Evolutionary conservation across 805 yeast species (phyloP), one percentile per base, ranked within the genome.

Genomic region (Lipomyces mesembrius): DNA sequence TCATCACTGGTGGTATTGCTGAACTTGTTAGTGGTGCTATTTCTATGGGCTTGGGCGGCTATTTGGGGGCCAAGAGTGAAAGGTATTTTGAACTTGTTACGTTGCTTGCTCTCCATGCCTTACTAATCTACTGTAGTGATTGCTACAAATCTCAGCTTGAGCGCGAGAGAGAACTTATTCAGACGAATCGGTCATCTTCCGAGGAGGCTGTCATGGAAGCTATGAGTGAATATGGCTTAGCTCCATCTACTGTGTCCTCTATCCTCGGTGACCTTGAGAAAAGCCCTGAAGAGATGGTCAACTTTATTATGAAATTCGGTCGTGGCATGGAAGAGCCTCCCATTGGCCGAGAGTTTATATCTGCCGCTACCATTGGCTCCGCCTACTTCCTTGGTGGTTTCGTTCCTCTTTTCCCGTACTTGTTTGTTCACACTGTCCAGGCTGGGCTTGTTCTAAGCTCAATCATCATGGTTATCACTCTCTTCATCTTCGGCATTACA

Each of bases 11-110:
- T 83, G 99, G 98, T 29, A 86, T 94, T 84, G 98, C 98, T 9
- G 99, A 94, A 81, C 85, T 94, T 72, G 96, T 94, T 2, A 90
- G 97, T 5, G 99, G 99, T 59, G 96, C 98, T 57, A 93, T 94
- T 62, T 90, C 97, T 35, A 94, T 94, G 99, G 98, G 99, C 8
- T 85, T 94, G 63, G 99, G 99, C 66, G 99, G 99, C 37, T 94
- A 86, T 78, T 82, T 94, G 64, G 99, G 98, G 37, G 99, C 99
- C 55, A 89, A 89, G 77, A 87, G 93, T 14, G 99, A 94, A 80
- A 80, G 49, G 49, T n/a, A 43, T n/a, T 5, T 43, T 6, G 14
- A 12, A n/a, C 22, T 12, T 5, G 14, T 27, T 8, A 6, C 2
- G 2, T n/a, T 20, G 34, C n/a, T n/a, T 1, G 1, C 1, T 43